phyloP scores from a whole-genome alignment of 2,329 filamentous ascomycete genomes.

The Pseudocercospora crystallina region DNA sequence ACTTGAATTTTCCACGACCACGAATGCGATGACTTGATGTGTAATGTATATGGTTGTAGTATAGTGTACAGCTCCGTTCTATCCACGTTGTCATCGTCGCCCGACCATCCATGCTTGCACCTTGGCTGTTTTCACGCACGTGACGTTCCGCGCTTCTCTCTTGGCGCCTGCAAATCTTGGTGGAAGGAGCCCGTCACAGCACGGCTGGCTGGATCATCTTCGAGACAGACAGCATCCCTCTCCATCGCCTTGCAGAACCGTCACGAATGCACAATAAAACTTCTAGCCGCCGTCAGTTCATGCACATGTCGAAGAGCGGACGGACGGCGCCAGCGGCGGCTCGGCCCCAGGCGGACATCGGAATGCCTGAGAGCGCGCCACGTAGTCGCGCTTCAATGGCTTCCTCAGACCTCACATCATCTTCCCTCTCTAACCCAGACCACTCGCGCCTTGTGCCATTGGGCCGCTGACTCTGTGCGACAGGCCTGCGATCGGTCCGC shows the following conservation, averaged over 20 bases:
- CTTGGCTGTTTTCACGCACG: too few relatives aligned
- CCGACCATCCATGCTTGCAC: too few relatives aligned
- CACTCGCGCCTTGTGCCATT: constrained; percentile 1
- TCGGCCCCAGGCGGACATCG: neutral
- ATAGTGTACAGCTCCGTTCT: neutral
- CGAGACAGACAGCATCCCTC: neutral
- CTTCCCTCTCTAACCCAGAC: neutral
- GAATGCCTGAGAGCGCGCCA: constrained; percentile 5
- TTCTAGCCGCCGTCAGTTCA: constrained; percentile 2
- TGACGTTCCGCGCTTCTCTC: too few relatives aligned
- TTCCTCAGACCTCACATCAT: constrained; percentile 5
- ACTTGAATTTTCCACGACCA: constrained; percentile 1
- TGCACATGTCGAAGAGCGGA: neutral
- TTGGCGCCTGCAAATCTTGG: too few relatives aligned
- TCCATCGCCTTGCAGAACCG: neutral
- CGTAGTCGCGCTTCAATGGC: neutral
- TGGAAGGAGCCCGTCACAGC: neutral
- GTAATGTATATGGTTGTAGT: neutral
- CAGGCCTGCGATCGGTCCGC: constrained; percentile 10
- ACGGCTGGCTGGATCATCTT: neutral
- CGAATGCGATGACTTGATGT: neutral
- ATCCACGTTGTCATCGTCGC: too few relatives aligned
- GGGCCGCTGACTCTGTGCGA: constrained; percentile 1
- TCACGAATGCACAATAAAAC: neutral
- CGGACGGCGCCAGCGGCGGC: neutral